phyloP scores from a whole-genome alignment of 2,329 filamentous ascomycete species.

The Mycosphaerella arachidis region DNA sequence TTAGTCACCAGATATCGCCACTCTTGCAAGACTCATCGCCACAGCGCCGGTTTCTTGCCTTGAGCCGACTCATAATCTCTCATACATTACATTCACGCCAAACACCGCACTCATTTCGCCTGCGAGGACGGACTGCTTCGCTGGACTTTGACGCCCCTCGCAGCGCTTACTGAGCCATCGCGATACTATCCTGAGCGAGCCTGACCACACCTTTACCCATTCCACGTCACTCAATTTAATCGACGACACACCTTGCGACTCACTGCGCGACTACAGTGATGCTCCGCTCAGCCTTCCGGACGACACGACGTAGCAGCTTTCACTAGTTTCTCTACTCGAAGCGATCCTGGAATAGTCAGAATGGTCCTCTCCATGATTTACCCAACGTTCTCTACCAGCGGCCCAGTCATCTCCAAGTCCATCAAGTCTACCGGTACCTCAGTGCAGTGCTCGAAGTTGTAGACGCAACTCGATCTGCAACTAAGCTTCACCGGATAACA shows the following conservation, averaged over 20 bases:
- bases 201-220: not conserved
- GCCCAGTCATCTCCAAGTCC: constrained; percentile 26
- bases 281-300: constrained; percentile 21
- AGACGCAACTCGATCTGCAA: constrained; percentile 8
- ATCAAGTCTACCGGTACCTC: constrained; percentile 26
- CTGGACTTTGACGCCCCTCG: constrained; percentile 2
- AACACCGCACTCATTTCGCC: constrained; percentile 6
- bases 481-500: constrained; percentile 8
- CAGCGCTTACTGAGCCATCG: constrained; percentile 4
- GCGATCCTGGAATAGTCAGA: constrained; percentile 15
- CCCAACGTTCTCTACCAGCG: constrained; percentile 21
- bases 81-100: not conserved
- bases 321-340: constrained; percentile 20
- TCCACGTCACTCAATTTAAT: constrained; percentile 1
- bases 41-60: not conserved
- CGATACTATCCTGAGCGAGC: constrained; percentile 18
- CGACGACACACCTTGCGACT: not conserved
- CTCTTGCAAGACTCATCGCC: not conserved
- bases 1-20: not conserved
- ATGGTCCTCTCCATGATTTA: constrained; percentile 23
- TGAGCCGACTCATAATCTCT: not conserved
- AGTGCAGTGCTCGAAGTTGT: constrained; percentile 16
- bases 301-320: constrained; percentile 23
- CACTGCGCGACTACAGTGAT: constrained; percentile 10
- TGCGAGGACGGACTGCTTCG: constrained; percentile 20